A percentile compares a stretch with the other conserved stretches of the same genome.
Evolutionary conservation across 805 yeast genomes (phyloP).

Genomic region (Hanseniaspora mollemarum): DNA sequence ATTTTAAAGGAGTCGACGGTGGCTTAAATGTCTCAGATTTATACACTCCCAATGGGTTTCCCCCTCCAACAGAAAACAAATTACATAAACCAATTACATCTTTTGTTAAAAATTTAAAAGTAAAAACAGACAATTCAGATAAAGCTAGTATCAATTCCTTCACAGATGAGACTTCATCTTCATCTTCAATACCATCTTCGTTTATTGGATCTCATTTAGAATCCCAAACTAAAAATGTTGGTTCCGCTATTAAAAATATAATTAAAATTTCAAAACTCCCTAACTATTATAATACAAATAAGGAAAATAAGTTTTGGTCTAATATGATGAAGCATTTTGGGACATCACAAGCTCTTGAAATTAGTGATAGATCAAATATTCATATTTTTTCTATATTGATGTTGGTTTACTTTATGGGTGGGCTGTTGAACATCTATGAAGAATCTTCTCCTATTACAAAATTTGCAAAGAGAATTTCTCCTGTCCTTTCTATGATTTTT

Average conservation of each 20-base stretch:
- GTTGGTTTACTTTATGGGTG: not conserved
- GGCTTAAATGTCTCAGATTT: too few species aligned
- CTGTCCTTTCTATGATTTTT: not conserved
- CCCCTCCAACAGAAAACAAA: not conserved
- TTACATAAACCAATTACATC: not conserved
- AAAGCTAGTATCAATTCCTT: not conserved
- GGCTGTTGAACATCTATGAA: not conserved
- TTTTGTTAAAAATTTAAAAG: conserved; percentile 2
- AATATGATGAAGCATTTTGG: conserved; percentile 7
- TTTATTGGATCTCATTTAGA: not conserved
- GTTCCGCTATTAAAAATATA: not conserved
- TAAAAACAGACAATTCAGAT: not conserved
- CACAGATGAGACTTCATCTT: not conserved
- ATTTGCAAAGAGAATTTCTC: conserved; percentile 9
- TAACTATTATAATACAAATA: conserved; percentile 2
- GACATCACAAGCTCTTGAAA: not conserved
- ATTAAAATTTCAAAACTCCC: conserved; percentile 11
- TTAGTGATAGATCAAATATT: conserved; percentile 13
- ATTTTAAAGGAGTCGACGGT: conserved; percentile 3
- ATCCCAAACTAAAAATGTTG: conserved; percentile 8
- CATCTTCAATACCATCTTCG: not conserved
- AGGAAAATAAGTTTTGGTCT: conserved; percentile 15
- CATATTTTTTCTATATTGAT: conserved; percentile 1
- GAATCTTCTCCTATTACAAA: conserved; percentile 1
- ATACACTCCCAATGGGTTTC: not conserved